Evolutionary conservation across 1,284 basidiomycete genomes (phyloP), one percentile per base, ranked within the genome.

Genomic region (Rhodotorula sp.): DNA sequence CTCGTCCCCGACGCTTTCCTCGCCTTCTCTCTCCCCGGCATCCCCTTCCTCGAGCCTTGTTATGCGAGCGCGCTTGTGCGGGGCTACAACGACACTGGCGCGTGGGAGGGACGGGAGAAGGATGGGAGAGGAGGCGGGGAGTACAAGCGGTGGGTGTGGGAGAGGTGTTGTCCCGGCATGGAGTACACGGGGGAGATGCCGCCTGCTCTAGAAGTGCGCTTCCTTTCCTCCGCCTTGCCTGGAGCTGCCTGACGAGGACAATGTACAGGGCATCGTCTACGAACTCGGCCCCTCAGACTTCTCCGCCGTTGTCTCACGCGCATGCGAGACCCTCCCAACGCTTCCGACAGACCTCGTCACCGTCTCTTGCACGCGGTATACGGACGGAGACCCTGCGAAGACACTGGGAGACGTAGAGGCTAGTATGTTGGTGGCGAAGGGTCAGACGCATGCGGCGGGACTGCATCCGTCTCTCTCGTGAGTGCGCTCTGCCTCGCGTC

Each of bases 81-180:
- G 22, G 62, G 64, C 1, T 53, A 59, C 46, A 74, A 74, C 29
- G 72, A 74, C 52, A 13, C 19, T 9, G 54, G 20, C 19, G 24
- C n/a, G 32, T 34, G 20, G 47, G 8, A n/a, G 4, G 19, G 13
- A 4, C 27, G 32, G 24, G 60, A 61, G 46, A 39, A 30, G 34
- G 51, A 54, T 8, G 57, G 20, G 30, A 2, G 58, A 30, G 51
- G 52, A 19, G 24, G 52, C 13, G 64, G 59, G 29, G 69, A 51
- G 19, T 74, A 71, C 54, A 66, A 34, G 51, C 24, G 44, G 15
- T 71, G 64, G 69, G 39, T 74, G 2, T 74, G 72, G 72, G 55
- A 58, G 39, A 20, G 64, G 32, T 59, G 58, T 44, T 67, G 55
- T 17, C 67, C 72, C 0, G 70, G 72, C 0, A 30, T 64, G 24